Percentiles rank a stretch among this genome's conserved stretches.
phyloP scores from a whole-genome alignment of 257 asterid genomes.

The Echites panduratus region DNA sequence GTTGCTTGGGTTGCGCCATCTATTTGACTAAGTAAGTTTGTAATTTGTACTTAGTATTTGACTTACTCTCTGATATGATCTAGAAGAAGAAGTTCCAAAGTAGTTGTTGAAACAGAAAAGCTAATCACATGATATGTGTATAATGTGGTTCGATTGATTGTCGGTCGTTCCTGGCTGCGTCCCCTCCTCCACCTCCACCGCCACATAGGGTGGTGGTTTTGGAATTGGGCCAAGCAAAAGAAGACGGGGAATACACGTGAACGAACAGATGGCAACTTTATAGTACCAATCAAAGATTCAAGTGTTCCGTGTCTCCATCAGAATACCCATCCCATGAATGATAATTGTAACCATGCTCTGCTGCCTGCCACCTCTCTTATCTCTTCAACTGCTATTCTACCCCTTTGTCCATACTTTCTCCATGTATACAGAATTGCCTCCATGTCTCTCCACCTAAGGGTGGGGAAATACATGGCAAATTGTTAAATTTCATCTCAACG shows the following conservation, averaged over 20 bases:
- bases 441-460: too few species aligned
- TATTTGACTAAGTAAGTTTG: too few species aligned
- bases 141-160: neutral
- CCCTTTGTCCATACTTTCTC: neutral
- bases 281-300: neutral
- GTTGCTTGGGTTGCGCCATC: too few species aligned
- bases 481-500: too few species aligned
- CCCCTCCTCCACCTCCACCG: neutral
- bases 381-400: neutral
- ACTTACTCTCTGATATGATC: neutral
- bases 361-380: constrained; percentile 4
- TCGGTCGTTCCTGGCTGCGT: neutral
- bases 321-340: constrained; percentile 12
- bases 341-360: constrained; percentile 15
- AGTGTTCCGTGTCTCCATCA: constrained; percentile 8
- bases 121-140: neutral
- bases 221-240: constrained; percentile 16
- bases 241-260: constrained; percentile 23
- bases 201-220: neutral
- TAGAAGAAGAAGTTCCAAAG: neutral
- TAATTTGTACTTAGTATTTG: too few species aligned
- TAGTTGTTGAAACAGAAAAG: neutral
- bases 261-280: constrained; percentile 8
- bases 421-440: too few species aligned
- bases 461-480: too few species aligned